Evolutionary conservation across 331 rosid genomes (phyloP), one percentile per base, ranked within the genome.

Genomic region (Stylosanthes scabra): DNA sequence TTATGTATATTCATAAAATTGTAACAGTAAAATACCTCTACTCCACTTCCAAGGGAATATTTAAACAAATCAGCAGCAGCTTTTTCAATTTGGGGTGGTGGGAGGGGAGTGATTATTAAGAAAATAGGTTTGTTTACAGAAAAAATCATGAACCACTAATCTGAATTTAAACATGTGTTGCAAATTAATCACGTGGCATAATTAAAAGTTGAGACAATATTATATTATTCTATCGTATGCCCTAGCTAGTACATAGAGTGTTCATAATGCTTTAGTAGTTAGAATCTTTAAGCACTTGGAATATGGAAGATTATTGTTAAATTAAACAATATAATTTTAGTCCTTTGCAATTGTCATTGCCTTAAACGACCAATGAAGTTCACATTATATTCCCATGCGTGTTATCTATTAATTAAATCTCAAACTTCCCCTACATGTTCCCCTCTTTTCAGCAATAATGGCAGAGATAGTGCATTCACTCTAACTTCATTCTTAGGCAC

Each of bases 301-400:
- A 34, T 29, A 60, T 72, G 37, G 46, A 47, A 47, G 55, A 62
- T 61, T 68, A 31, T 41, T 51, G 42, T 11, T 28, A 16, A 63
- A 74, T 13, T 31, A 31, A 31, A 31, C 37, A 31, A 31, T 3
- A 3, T 31, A 54, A 64, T 66, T 20, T 12, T 42, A 54, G 0
- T 51, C 46, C 29, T 54, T 56, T 71, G 69, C 75, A 34, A 68
- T 74, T 56, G 74, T 65, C 75, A 34, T 72, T 74, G 51, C 63
- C 47, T 42, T 6, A 60, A 65, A 59, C 67, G 15, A 31, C 3
- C 37, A 31, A 2, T 31, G 25, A 28, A 60, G 51, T 59, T 61
- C 67, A 47, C 62, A 55, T 66, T 61, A 20, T 20, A 20, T 20
- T 68, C 52, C 39, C 66, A n/a, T 31, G 61, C 60, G 16, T 63